Evolutionary conservation across 2,329 filamentous ascomycete genomes (phyloP).

Genomic region (Chaetomium olivaceum): DNA sequence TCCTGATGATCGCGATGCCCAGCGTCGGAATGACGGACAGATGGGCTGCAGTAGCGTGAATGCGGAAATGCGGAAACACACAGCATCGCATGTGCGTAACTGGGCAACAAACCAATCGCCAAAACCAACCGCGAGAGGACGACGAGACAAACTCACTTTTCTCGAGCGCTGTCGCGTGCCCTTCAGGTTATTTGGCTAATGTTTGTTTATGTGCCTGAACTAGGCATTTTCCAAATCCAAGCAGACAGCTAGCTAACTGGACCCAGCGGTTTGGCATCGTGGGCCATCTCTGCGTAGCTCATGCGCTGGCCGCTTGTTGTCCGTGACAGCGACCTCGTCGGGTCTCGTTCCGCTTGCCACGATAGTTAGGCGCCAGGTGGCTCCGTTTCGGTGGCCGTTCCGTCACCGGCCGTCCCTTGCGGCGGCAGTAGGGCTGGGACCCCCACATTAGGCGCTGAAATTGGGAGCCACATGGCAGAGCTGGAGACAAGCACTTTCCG

Average conservation of each 20-base stretch:
- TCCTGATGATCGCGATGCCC: neutral
- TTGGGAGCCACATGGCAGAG: neutral
- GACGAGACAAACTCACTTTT: neutral
- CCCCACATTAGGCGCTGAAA: neutral
- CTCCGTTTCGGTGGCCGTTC: neutral
- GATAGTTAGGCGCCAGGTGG: neutral
- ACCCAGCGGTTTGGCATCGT: neutral
- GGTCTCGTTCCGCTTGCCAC: neutral
- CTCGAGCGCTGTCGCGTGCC: neutral
- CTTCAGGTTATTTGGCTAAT: neutral
- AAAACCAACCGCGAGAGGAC: neutral
- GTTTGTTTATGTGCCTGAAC: neutral
- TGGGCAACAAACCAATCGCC: neutral
- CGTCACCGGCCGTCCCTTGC: neutral
- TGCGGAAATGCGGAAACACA: neutral
- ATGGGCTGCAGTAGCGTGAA: neutral
- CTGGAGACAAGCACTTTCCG: neutral
- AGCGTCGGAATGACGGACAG: neutral
- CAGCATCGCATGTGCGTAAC: neutral
- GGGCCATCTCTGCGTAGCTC: neutral
- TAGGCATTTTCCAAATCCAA: neutral
- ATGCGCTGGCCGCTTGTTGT: neutral
- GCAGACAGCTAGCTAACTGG: neutral
- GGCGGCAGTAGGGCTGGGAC: neutral
- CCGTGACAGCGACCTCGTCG: neutral